Evolutionary conservation across 2,329 filamentous ascomycete species (phyloP).

Genomic region (Nemania serpens): DNA sequence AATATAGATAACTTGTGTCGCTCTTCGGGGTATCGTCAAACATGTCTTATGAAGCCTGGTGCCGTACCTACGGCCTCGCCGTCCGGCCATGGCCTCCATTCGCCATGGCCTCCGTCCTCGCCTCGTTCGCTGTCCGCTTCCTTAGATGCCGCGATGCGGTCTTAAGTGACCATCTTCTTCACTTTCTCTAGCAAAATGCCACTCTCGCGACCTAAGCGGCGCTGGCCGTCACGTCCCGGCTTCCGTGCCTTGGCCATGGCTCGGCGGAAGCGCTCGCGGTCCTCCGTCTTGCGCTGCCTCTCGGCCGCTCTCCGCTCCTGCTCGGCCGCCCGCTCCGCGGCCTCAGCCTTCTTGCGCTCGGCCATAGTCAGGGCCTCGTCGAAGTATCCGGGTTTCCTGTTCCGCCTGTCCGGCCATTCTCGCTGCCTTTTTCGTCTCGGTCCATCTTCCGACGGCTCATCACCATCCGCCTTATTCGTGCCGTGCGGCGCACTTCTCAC

Average conservation of each 20-base stretch:
- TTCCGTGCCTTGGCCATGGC: constrained; percentile 76
- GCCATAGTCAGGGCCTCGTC: constrained; percentile 64
- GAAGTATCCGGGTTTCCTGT: constrained; percentile 60
- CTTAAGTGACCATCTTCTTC: constrained; percentile 66
- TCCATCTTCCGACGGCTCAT: background rate
- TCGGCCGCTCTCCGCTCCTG: constrained; percentile 60
- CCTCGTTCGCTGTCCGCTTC: background rate
- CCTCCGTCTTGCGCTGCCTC: constrained; percentile 66
- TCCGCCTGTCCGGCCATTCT: constrained; percentile 16
- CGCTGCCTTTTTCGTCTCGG: background rate
- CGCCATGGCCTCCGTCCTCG: background rate
- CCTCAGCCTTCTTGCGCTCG: constrained; percentile 43
- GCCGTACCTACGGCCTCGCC: background rate
- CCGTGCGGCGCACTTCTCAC: background rate
- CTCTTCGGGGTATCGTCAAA: constrained; percentile 16
- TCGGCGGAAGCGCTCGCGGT: constrained; percentile 66
- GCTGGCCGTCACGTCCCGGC: constrained; percentile 70
- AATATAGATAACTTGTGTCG: background rate
- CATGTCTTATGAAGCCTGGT: background rate
- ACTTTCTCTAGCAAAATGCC: constrained; percentile 77
- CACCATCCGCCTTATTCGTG: background rate
- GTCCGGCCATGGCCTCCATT: background rate
- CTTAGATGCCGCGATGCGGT: background rate
- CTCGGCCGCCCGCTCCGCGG: constrained; percentile 45
- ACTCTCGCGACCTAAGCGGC: constrained; percentile 83